Conservation (phyloP, 768 basidiomycete species). For the Leccinum arenicola region DNA sequence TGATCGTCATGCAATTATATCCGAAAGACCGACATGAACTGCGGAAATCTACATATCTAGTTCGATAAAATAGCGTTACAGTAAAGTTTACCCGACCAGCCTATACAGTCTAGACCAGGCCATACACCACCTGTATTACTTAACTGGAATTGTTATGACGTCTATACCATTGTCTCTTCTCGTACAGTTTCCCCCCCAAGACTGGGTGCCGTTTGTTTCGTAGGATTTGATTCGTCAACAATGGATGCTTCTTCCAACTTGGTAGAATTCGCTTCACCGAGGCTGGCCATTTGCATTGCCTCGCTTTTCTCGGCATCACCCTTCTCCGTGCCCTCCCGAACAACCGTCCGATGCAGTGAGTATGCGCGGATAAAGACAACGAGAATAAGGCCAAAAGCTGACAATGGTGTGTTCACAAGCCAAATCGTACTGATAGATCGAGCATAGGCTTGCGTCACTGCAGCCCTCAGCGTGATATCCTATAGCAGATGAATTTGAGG, state of each 20-base stretch:
- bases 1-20: neutral
- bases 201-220: conserved; percentile 1
- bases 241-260: neutral
- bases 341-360: conserved; percentile 30
- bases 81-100: neutral
- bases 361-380: conserved; percentile 35
- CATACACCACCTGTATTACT: neutral
- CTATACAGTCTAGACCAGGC: neutral
- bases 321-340: conserved; percentile 12
- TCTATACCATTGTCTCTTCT: neutral
- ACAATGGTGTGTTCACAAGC: conserved; percentile 35
- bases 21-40: neutral
- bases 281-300: neutral
- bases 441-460: conserved; percentile 37
- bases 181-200: neutral
- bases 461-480: conserved; percentile 27
- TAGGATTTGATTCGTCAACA: neutral
- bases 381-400: conserved; percentile 31
- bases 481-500: conserved; percentile 16
- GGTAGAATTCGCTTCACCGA: neutral
- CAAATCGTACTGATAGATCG: conserved; percentile 38
- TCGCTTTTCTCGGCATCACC: conserved; percentile 33
- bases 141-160: neutral
- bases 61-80: neutral
- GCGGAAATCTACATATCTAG: neutral